phyloP scores from a whole-genome alignment of 495 filamentous ascomycete genomes.

The Bathelium albidoporum region DNA sequence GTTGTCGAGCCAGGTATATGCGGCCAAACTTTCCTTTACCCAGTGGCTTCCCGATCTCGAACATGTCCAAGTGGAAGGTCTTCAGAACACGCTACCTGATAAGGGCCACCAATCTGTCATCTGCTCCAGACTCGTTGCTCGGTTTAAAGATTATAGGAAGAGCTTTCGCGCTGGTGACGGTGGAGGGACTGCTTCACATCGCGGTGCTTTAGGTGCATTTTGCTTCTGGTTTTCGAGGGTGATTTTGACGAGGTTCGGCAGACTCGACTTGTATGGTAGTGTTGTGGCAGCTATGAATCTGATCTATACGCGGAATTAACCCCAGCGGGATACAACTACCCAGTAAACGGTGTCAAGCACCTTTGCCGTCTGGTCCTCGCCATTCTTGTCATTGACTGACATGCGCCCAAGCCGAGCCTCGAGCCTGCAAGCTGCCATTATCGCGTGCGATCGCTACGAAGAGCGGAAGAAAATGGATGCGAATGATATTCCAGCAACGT shows the following conservation, averaged over 20 bases:
- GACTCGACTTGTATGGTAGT: not conserved
- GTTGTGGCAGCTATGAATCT: not conserved
- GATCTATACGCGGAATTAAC: not conserved
- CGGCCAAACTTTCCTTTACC: slow-evolving; percentile 14
- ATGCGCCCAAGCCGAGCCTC: not conserved
- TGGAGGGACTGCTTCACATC: slow-evolving; percentile 14
- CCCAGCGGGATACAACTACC: not conserved
- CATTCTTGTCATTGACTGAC: not conserved
- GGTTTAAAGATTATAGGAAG: slow-evolving; percentile 49
- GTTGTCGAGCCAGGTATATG: slow-evolving; percentile 13
- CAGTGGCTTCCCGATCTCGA: not conserved
- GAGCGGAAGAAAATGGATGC: not conserved
- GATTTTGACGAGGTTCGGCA: slow-evolving; percentile 24
- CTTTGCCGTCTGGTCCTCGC: not conserved
- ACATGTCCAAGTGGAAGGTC: slow-evolving; percentile 20
- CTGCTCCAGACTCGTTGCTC: slow-evolving; percentile 39
- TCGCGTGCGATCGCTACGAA: not conserved
- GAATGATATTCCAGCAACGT: not conserved
- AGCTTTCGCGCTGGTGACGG: slow-evolving; percentile 46
- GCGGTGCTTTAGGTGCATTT: slow-evolving; percentile 12
- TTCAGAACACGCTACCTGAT: slow-evolving; percentile 18
- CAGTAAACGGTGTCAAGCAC: not conserved
- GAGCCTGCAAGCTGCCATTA: not conserved
- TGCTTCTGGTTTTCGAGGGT: slow-evolving; percentile 25
- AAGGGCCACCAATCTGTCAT: not conserved